Base-by-base conservation (phyloP, 129 eudicot genomes). In the Flaveria bidentis region DNA sequence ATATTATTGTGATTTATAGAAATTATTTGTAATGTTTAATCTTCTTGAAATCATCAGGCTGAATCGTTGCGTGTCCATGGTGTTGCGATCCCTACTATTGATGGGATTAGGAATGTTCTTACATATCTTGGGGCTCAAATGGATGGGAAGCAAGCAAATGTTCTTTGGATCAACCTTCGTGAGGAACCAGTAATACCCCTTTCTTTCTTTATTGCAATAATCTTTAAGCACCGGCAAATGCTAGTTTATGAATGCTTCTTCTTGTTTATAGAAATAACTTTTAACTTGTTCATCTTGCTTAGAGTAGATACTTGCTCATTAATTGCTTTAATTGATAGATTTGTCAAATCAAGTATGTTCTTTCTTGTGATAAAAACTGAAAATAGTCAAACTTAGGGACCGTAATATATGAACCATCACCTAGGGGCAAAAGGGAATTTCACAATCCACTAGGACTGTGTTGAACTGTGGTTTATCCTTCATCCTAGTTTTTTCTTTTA, bases 121-220 rank as follows among this genome's bases (percentile, higher is more conserved):
- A 88, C 85, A 55, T 82, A 88, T 84, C 82, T 93, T 77, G 96
- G 93, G 46, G 89, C 97, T 73, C 91, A 84, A 84, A 50, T 77
- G 51, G 84, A 82, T 73, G 95, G 91, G 72, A 86, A 80, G 76
- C 82, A 81, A 61, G 84, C 86, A 68, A 88, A 83, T 74, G 85
- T 91, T 57, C 92, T 93, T 70, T 93, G 98, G 98, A 93, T 93
- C 77, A 93, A 87, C 70, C 97, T 93, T 47, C 96, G 98, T 4
- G 98, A 93, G 83, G 98, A 93, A 78, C 98, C 98, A 75, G 98
- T 93, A 86, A 61, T 22, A 49, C 76, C 62, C 67, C 64, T 81
- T 28, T 4, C 30, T 30, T 80, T 74, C 51, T 75, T 63, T 71
- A 25, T 53, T 17, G 10, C 62, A 41, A 23, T 61, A 62, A 9